phyloP scores from a whole-genome alignment of 1,284 basidiomycete genomes.

The Ustilago esculenta region DNA sequence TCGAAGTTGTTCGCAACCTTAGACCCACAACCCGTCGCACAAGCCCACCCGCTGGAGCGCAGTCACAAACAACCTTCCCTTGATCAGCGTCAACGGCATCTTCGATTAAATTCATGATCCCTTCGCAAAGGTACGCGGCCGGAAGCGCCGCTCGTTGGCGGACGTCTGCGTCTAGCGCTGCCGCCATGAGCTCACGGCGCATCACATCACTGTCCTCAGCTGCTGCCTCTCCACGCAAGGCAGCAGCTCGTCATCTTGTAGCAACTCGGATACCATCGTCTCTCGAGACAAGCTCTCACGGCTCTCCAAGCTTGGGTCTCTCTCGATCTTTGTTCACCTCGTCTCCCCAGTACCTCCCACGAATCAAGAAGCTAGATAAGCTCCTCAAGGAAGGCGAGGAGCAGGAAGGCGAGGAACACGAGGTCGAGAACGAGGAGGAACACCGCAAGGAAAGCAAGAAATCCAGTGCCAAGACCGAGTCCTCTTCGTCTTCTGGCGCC shows the following conservation, averaged over 20 bases:
- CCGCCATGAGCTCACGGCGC: slow-evolving; percentile 13
- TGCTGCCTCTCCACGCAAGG: background rate
- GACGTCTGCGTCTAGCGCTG: slow-evolving; percentile 11
- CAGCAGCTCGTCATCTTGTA: slow-evolving; percentile 2
- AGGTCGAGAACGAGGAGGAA: slow-evolving; percentile 34
- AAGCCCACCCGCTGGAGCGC: no score
- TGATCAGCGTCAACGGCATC: background rate
- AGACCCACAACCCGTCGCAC: background rate
- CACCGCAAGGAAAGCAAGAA: slow-evolving; percentile 16
- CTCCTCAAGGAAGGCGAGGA: slow-evolving; percentile 22
- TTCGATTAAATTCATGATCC: slow-evolving; percentile 21
- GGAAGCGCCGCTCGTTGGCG: slow-evolving; percentile 38
- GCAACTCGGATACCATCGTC: slow-evolving; percentile 1
- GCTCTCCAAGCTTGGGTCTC: slow-evolving; percentile 1
- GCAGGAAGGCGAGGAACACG: slow-evolving; percentile 29
- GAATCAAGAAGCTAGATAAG: slow-evolving; percentile 36
- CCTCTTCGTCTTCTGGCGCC: slow-evolving; percentile 20
- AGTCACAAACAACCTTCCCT: background rate
- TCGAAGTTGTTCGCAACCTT: no score
- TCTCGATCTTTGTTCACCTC: slow-evolving; percentile 40
- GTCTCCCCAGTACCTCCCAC: slow-evolving; percentile 28
- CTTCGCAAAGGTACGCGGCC: slow-evolving; percentile 41
- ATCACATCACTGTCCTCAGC: slow-evolving; percentile 16
- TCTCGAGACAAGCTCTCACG: background rate
- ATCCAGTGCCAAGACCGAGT: slow-evolving; percentile 21